Base-by-base conservation (phyloP, 495 filamentous ascomycete genomes). In the Rhypophila decipiens region DNA sequence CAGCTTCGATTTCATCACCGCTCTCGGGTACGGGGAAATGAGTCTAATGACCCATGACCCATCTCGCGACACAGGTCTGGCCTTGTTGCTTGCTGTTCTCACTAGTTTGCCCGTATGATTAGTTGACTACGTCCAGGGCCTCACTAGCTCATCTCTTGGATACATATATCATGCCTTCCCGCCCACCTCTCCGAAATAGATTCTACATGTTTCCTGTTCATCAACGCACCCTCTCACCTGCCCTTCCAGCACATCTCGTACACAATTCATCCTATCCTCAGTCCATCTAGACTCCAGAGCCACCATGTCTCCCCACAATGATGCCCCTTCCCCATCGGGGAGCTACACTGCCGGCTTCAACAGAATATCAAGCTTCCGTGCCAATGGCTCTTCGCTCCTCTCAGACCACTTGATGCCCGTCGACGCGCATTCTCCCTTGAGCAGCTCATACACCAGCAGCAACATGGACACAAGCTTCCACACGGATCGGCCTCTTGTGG, bases 401-500 rank as follows among this genome's bases (percentile, higher is more conserved):
- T 59, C 50, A 27, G 65, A 59, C 39, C 52, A 49, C 41, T 34
- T 61, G 20, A 53, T 38, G 13, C 50, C 53, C 8, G 41, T 49
- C 51, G 61, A 72, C 39, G 52, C 68, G 2, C 60, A 63, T 31
- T 69, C 68, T 1, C 61, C 65, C 1, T 52, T 69, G 38, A 69
- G 59, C 55, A 68, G 67, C 51, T 70, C 68, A 9, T 70, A 58
- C 49, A 67, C 68, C 57, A 66, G 62, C 55, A 65, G 60, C 38
- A 68, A 66, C 3, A 50, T 65, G 47, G 69, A 69, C 9, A 57
- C 56, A 17, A 60, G 57, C 3, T 61, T 73, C 50, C 69, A 72
- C 51, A 69, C 68, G 45, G 65, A 59, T 27, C 80, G 82, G 19
- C 79, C 84, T 36, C 79, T 93, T 36, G 77, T 83, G 23, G 80